Evolutionary conservation across 768 basidiomycete genomes (phyloP).

Genomic region (Fistulinella prunicolor): DNA sequence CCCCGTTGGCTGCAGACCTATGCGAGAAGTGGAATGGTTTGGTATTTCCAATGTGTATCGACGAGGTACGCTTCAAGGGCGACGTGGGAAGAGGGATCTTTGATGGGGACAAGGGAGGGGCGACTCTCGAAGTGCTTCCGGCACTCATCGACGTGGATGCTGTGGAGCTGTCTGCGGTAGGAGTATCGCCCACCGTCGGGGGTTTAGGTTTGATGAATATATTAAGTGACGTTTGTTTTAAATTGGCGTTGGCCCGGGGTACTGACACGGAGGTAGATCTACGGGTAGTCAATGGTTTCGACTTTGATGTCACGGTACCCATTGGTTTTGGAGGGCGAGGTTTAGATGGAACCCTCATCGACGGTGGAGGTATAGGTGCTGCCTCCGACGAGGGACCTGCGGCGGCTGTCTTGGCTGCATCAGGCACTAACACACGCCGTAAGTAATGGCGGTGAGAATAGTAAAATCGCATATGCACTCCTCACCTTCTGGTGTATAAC

Average conservation of each 20-base stretch:
- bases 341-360: slow-evolving; percentile 1
- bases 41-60: slow-evolving; percentile 3
- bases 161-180: background rate
- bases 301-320: background rate
- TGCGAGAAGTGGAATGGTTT: slow-evolving; percentile 5
- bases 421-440: slow-evolving; percentile 4
- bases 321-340: slow-evolving; percentile 10
- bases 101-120: slow-evolving; percentile 22
- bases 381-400: background rate
- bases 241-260: slow-evolving; percentile 13
- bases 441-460: background rate
- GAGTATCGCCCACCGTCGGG: background rate
- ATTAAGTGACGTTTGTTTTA: slow-evolving; percentile 26
- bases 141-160: slow-evolving; percentile 6
- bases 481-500: slow-evolving; percentile 3
- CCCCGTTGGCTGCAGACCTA: background rate
- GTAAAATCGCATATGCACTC: background rate
- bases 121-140: slow-evolving; percentile 7
- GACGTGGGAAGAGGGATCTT: slow-evolving; percentile 29
- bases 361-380: slow-evolving; percentile 1
- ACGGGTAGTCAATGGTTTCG: background rate
- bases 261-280: slow-evolving; percentile 14
- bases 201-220: slow-evolving; percentile 20
- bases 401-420: background rate
- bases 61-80: slow-evolving; percentile 14